Base-by-base conservation (phyloP, 495 filamentous ascomycete genomes). In the Hypoxylon cercidicola region DNA sequence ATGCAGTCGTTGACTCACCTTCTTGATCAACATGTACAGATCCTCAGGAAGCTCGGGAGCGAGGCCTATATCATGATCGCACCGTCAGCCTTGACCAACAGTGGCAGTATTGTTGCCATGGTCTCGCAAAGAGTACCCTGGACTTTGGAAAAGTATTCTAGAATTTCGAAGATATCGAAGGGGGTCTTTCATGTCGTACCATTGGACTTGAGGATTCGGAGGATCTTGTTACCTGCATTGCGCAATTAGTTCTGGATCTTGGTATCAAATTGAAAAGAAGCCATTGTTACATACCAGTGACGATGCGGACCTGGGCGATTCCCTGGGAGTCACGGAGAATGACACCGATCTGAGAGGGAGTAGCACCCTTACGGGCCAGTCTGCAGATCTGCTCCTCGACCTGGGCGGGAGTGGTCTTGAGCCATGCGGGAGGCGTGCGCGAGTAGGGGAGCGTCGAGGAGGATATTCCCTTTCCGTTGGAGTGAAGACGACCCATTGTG, bases 361-460 rank as follows among this genome's bases (percentile, higher is more conserved):
- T 95, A 60, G 91, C 91, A 82, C 95, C 93, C 89, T 96, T 96
- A 84, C 90, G 95, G 70, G 95, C 94, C 72, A 98, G 88, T 84
- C 95, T 94, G 91, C 92, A 96, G 85, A 99, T 98, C 83, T 97
- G 93, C 75, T 98, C 96, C 64, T 93, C 92, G 76, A 99, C 92
- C 82, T 92, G 88, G 50, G 94, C 91, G 62, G 83, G 80, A 66
- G 91, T 94, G 77, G 90, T 90, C 87, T 96, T 96, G 77, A 96
- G 82, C 95, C 95, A 99, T 53, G 91, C 83, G 20, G 95, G 93
- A 55, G 92, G 78, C 61, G 87, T 89, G 82, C 96, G 94, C 52
- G 91, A 96, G 89, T 98, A 98, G 63, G 96, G 96, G 82, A 97
- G 85, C 71, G 96, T 92, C 58, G 91, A 96, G 82, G 90, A 82